Percentiles rank a stretch among this genome's conserved stretches.
phyloP scores from a whole-genome alignment of 2,329 filamentous ascomycete genomes.

The Byssochlamys sp. region DNA sequence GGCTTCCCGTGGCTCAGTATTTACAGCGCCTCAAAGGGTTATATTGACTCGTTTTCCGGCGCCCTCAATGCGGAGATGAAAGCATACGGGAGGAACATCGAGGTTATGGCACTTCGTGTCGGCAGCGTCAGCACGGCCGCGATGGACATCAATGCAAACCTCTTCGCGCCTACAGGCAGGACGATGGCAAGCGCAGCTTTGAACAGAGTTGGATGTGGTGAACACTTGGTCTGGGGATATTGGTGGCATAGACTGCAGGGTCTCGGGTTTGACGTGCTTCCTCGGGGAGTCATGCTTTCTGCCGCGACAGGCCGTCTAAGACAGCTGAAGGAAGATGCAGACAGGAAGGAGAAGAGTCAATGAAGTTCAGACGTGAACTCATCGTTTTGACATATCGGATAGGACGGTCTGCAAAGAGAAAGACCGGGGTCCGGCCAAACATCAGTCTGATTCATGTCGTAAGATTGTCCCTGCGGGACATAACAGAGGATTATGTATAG shows the following conservation, averaged over 20 bases:
- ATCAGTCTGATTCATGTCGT: neutral
- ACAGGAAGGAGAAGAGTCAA: neutral
- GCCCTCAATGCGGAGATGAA: slow-evolving; percentile 36
- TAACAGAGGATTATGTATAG: too few relatives aligned
- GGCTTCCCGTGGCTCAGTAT: slow-evolving; percentile 40
- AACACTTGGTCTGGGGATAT: slow-evolving; percentile 20
- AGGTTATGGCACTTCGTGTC: slow-evolving; percentile 31
- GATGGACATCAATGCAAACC: slow-evolving; percentile 12
- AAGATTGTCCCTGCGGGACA: too few relatives aligned
- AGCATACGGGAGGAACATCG: slow-evolving; percentile 26
- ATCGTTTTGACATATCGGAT: neutral
- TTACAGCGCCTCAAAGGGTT: slow-evolving; percentile 42
- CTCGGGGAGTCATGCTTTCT: neutral
- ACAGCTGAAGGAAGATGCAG: neutral
- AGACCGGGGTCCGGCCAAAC: neutral
- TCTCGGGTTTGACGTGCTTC: neutral
- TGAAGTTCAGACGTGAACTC: neutral
- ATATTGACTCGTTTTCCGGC: slow-evolving; percentile 32
- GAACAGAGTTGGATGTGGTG: slow-evolving; percentile 26
- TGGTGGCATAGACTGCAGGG: slow-evolving; percentile 23
- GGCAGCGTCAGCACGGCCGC: slow-evolving; percentile 21
- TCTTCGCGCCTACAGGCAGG: slow-evolving; percentile 21
- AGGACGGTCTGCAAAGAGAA: too few relatives aligned
- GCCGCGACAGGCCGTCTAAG: neutral
- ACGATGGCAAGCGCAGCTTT: slow-evolving; percentile 23